Conservation (phyloP, 768 basidiomycete genomes). For the Guyanaporus albipodus region DNA sequence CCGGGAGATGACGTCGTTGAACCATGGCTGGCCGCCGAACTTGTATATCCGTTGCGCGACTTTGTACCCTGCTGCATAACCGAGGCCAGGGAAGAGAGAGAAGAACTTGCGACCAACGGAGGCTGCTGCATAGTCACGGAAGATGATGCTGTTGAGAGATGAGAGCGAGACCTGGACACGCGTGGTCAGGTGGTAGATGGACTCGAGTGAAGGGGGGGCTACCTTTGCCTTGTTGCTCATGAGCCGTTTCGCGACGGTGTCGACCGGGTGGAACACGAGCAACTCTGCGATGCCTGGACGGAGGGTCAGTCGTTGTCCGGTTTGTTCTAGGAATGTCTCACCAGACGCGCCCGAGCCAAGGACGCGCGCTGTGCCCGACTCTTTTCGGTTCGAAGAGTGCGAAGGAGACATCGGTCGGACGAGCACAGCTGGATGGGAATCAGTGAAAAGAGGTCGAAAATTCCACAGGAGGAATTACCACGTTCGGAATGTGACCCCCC, state of each 20-base stretch:
- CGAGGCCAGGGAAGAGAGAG: conserved; percentile 96
- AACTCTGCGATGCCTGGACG: conserved; percentile 86
- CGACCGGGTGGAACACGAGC: conserved; percentile 91
- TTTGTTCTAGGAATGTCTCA: too few relatives aligned
- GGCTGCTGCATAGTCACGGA: conserved; percentile 76
- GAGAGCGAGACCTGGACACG: conserved; percentile 53
- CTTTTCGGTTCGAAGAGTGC: conserved; percentile 50
- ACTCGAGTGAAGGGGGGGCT: background rate
- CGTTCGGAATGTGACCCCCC: too few relatives aligned
- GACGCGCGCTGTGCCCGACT: conserved; percentile 86
- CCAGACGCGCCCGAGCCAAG: conserved; percentile 92
- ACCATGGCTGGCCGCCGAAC: conserved; percentile 98
- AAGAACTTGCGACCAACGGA: conserved; percentile 65
- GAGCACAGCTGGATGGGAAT: background rate
- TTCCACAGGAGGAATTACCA: conserved; percentile 6
- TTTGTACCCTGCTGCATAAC: conserved; percentile 99
- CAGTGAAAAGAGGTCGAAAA: background rate
- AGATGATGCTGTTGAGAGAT: conserved; percentile 74
- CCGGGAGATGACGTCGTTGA: conserved; percentile 84
- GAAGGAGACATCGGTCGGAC: conserved; percentile 44
- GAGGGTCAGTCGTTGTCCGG: too few relatives aligned
- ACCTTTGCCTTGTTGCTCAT: conserved; percentile 97
- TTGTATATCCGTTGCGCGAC: conserved; percentile 92
- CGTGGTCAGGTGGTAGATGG: background rate
- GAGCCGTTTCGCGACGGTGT: conserved; percentile 96